Evolutionary conservation across 1,284 basidiomycete genomes (phyloP), one percentile per base, ranked within the genome.

Genomic region (Coniferiporia weirii): DNA sequence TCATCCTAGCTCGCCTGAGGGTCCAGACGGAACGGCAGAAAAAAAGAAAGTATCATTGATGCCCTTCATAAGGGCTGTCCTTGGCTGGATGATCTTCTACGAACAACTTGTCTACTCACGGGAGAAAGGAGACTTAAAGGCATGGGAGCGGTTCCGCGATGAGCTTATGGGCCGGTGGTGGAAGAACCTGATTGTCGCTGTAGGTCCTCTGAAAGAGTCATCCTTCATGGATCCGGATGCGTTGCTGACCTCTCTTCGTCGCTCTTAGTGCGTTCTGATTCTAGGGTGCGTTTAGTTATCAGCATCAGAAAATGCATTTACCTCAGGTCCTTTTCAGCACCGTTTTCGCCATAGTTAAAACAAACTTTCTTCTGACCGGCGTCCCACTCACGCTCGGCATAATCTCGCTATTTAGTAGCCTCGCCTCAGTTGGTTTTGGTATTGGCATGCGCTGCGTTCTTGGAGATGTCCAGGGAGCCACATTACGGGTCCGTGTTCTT

Each of bases 61-160:
- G 46, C 15, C 17, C 10, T 15, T 32, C 10, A 17, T 54, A 17
- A 36, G 46, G 8, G 32, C 46, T 7, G 20, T 50, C n/a, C 51
- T 59, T 13, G 57, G 57, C 38, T 59, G 57, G 57, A 49, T 54
- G 57, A 59, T 52, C 12, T 52, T 52, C 12, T 54, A 59, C 52
- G 52, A 59, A 22, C 57, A 59, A 22, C 36, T 59, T 19, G 6
- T 32, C 27, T 54, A 54, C 35, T 27, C 54, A 9, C 27, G 57
- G 20, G n/a, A 34, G 35, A 59, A 54, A 32, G 20, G 32, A 40
- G 57, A 59, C 17, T 38, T 40, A 13, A 59, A 54, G 12, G 43
- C 51, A 15, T 59, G 57, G 57, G 57, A 59, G 20, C 44, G 52
- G 13, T 59, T 59, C 22, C 51, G 57, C 2, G 52, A 59, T 45